phyloP scores from a whole-genome alignment of 2,329 filamentous ascomycete species.

The Alternaria hordeiaustralica region DNA sequence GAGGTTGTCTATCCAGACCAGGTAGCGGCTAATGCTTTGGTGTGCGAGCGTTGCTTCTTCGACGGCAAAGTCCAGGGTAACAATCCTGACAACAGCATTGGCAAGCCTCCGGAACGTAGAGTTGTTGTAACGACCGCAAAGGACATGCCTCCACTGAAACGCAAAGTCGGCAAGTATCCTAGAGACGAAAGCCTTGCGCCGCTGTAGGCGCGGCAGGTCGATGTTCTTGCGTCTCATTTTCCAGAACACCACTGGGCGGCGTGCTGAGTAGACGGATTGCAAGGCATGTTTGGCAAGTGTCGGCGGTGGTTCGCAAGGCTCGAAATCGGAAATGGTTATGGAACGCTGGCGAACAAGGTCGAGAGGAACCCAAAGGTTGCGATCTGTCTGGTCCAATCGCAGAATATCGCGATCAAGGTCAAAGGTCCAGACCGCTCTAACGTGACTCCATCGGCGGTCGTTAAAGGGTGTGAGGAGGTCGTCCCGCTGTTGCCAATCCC shows the following conservation, averaged over 20 bases:
- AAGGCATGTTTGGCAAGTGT: constrained; percentile 6
- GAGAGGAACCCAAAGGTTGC: constrained; percentile 10
- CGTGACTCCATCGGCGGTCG: constrained; percentile 8
- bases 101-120: constrained; percentile 19
- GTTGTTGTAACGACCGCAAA: constrained; percentile 18
- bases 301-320: constrained; percentile 13
- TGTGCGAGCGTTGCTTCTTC: constrained; percentile 14
- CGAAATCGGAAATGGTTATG: constrained; percentile 20
- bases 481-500: constrained; percentile 18
- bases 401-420: constrained; percentile 19
- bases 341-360: constrained; percentile 17
- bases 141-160: constrained; percentile 22
- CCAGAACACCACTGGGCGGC: constrained; percentile 6
- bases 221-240: constrained; percentile 9
- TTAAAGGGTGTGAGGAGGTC: constrained; percentile 16
- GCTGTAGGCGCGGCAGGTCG: constrained; percentile 11
- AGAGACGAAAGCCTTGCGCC: constrained; percentile 16
- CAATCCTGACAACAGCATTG: constrained; percentile 15
- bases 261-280: constrained; percentile 5
- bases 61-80: constrained; percentile 17
- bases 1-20: constrained; percentile 19
- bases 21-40: constrained; percentile 5
- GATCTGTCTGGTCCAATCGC: constrained; percentile 13
- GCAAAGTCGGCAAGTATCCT: constrained; percentile 19
- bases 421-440: constrained; percentile 16